Conservation (phyloP, 495 filamentous ascomycete genomes). For the Neurospora sp. region DNA sequence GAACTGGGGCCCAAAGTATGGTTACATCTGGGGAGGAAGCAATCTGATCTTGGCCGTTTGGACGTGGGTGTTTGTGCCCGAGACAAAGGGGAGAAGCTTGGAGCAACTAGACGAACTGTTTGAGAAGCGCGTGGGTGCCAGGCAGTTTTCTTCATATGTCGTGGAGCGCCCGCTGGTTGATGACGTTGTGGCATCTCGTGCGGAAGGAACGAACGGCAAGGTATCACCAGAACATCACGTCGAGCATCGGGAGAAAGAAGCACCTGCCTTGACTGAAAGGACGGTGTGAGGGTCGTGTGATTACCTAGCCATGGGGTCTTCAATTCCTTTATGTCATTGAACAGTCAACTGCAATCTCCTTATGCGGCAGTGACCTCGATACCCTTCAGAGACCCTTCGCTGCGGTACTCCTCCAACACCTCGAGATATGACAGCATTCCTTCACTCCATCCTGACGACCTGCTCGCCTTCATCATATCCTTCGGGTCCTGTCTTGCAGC, state of each 20-base stretch:
- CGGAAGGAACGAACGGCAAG: not conserved
- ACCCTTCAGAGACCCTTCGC: constrained; percentile 21
- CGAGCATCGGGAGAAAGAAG: not conserved
- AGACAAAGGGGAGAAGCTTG: constrained; percentile 46
- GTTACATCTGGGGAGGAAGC: constrained; percentile 42
- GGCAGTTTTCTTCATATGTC: constrained; percentile 23
- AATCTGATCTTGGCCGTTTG: constrained; percentile 37
- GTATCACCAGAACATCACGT: not conserved
- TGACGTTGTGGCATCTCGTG: not conserved
- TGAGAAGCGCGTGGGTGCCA: constrained; percentile 25
- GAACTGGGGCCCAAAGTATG: constrained; percentile 41
- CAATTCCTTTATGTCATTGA: not conserved
- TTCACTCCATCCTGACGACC: not conserved
- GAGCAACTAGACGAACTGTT: constrained; percentile 48
- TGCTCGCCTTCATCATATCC: constrained; percentile 22
- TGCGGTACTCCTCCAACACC: constrained; percentile 22
- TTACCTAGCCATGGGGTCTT: not conserved
- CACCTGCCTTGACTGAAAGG: not conserved
- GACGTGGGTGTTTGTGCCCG: constrained; percentile 36
- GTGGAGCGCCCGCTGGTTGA: constrained; percentile 17
- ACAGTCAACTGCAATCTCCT: not conserved
- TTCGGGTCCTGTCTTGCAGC: constrained; percentile 10
- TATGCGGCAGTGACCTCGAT: constrained; percentile 6
- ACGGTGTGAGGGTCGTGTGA: not conserved
- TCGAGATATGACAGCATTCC: constrained; percentile 21